These are phyloP conservation scores for Populus alba DNA, from an alignment of 345 rosid genomes.

Conservation along the genomic window DNA sequence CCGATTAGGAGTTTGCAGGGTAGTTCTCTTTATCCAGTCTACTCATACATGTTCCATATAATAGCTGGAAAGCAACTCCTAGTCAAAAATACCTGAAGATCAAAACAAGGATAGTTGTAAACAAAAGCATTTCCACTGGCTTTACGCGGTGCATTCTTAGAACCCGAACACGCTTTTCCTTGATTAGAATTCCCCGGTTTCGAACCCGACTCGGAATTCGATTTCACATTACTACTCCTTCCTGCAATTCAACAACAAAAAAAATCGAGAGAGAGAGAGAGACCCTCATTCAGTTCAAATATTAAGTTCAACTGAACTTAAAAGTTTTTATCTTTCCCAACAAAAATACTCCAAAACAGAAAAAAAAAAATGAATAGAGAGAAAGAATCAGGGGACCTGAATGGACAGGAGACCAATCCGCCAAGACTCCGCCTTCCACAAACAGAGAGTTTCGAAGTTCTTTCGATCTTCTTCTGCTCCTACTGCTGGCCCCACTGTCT, in stretches of 20 bases:
- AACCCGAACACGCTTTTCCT: constrained; percentile 39
- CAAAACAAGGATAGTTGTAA: constrained; percentile 48
- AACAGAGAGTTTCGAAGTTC: constrained; percentile 40
- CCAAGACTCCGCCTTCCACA: constrained; percentile 71
- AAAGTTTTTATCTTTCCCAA: too few species aligned
- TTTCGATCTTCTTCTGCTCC: constrained; percentile 20
- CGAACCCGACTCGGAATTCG: constrained; percentile 19
- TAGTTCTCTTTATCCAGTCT: neutral
- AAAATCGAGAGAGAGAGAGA: neutral
- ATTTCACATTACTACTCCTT: constrained; percentile 21
- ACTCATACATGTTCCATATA: neutral
- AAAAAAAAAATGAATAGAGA: neutral
- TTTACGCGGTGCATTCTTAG: constrained; percentile 37
- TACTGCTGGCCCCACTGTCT: constrained; percentile 26
- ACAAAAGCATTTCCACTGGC: constrained; percentile 34
- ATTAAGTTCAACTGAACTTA: neutral
- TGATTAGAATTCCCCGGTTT: constrained; percentile 40
- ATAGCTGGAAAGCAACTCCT: neutral
- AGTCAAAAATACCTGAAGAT: constrained; percentile 43
- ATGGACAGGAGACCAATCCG: constrained; percentile 54
- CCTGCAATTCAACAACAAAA: constrained; percentile 38
- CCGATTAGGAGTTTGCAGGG: neutral
- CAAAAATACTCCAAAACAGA: neutral
- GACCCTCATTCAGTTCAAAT: neutral
- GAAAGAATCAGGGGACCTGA: constrained; percentile 11